phyloP scores from a whole-genome alignment of 2,329 filamentous ascomycete species.

The Grosmannia serpens region DNA sequence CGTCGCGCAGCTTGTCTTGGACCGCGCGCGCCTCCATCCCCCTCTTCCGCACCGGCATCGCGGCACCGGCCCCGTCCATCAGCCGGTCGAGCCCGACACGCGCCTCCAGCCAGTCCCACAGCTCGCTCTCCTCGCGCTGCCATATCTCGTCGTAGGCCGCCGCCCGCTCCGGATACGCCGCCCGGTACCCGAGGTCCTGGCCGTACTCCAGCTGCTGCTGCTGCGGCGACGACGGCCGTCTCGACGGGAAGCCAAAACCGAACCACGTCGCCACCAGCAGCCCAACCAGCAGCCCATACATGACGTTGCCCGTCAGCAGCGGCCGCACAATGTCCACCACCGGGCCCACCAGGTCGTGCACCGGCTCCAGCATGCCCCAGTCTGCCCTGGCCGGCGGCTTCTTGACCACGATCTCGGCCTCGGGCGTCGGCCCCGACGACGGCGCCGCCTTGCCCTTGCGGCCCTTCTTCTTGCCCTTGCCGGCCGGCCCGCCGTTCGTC shows the following conservation, averaged over 20 bases:
- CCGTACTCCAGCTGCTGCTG: conserved; percentile 21
- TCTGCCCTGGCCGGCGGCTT: conserved; percentile 29
- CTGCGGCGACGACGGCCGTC: conserved; percentile 15
- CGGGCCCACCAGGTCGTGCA: conserved; percentile 59
- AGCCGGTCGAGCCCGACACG: conserved; percentile 60
- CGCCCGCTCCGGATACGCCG: conserved; percentile 51
- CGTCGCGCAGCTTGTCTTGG: conserved; percentile 46
- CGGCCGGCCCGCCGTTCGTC: conserved; percentile 16
- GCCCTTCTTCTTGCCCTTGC: conserved; percentile 51
- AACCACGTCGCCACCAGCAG: conserved; percentile 68
- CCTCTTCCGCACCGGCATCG: conserved; percentile 28
- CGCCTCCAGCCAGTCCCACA: conserved; percentile 92
- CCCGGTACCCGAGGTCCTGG: conserved; percentile 21
- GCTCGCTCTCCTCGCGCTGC: conserved; percentile 72
- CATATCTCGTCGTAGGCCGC: conserved; percentile 90
- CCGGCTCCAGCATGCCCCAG: conserved; percentile 76
- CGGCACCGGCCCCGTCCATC: conserved; percentile 33
- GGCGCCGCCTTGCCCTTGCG: conserved; percentile 35
- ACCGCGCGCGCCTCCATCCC: conserved; percentile 42
- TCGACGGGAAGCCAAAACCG: conserved; percentile 39
- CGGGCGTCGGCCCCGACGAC: conserved; percentile 30
- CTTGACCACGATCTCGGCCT: conserved; percentile 22
- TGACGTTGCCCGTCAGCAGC: conserved; percentile 63
- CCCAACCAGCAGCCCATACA: conserved; percentile 63
- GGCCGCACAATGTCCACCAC: conserved; percentile 57